Evolutionary conservation across 139 green algal species (phyloP).

Genomic region (Chlamydomonas schloesseri): DNA sequence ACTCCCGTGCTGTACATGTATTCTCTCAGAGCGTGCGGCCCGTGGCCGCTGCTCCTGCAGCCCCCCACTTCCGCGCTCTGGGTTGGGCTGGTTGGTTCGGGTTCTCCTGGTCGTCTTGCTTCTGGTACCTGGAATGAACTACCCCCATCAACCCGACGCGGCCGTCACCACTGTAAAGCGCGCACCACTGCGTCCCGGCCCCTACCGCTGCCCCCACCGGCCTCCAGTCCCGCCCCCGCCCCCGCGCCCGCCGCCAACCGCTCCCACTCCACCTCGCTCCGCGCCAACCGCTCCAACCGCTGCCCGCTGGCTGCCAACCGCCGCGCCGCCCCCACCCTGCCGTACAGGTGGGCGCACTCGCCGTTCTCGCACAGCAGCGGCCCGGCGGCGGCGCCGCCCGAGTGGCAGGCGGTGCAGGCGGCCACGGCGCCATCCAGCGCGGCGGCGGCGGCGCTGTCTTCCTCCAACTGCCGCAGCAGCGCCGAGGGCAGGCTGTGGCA

Average conservation of each 20-base stretch:
- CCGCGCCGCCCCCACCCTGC: conserved; percentile 48
- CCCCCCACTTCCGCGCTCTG: too few species aligned
- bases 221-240: too few species aligned
- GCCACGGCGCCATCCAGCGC: conserved; percentile 1
- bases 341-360: conserved; percentile 75
- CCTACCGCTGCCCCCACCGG: background rate
- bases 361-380: conserved; percentile 76
- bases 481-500: background rate
- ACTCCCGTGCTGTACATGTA: too few species aligned
- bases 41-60: too few species aligned
- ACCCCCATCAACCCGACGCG: too few species aligned
- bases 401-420: conserved; percentile 76
- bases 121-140: too few species aligned
- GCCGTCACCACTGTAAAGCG: background rate
- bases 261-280: background rate
- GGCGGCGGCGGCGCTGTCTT: background rate
- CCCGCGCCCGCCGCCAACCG: background rate
- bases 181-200: too few species aligned
- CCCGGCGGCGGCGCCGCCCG: conserved; percentile 54
- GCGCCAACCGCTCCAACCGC: conserved; percentile 30
- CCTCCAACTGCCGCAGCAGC: background rate
- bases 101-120: too few species aligned
- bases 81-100: too few species aligned
- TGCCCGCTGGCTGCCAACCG: conserved; percentile 14
- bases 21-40: too few species aligned